Evolutionary conservation across 2,329 filamentous ascomycete genomes (phyloP), one percentile per base, ranked within the genome.

Genomic region (Aspergillus intermedius): DNA sequence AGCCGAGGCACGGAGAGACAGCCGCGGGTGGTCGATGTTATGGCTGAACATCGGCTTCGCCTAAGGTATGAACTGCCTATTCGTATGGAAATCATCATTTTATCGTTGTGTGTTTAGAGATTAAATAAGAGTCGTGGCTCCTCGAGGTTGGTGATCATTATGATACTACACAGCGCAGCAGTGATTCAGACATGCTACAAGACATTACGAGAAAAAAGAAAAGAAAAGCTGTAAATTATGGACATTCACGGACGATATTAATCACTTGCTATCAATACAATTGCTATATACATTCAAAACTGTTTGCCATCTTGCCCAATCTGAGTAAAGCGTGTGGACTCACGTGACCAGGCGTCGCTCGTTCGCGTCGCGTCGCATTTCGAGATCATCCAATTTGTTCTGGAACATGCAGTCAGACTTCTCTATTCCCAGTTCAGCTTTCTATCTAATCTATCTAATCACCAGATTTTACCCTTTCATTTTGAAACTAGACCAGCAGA

Each of bases 321-420:
- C 34, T 4, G 17, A 40, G 19, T 21, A 40, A 13, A 12, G 19
- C 17, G 17, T 22, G 17, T n/a, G 3, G 5, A 22, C 13, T 1
- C 59, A 61, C 59, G 59, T 61, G 59, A 59, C 42, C 40, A 50
- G 59, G 59, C 54, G 59, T 61, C 53, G 42, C 44, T 42, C 23
- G 23, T 46, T 49, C 58, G 58, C 57, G 55, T 55, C 37, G 58
- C 52, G 54, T 57, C 57, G 52, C 52, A 53, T 32, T 41, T 45
- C 13, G 28, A 44, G 30, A 25, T 22, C 37, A 45, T 45, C 28
- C 23, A n/a, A 9, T 9, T 44, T 44, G 23, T 35, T 19, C 15
- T 43, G 9, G 6, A 43, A 43, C 25, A 30, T 30, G 5, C 25
- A 30, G 25, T 30, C 25, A 30, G 10, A 30, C 25, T 30, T 30